Evolutionary conservation across 225 moss, liverwort and hornwort species (phyloP), one percentile per base, ranked within the genome.

Genomic region (Anthoceros angustus): DNA sequence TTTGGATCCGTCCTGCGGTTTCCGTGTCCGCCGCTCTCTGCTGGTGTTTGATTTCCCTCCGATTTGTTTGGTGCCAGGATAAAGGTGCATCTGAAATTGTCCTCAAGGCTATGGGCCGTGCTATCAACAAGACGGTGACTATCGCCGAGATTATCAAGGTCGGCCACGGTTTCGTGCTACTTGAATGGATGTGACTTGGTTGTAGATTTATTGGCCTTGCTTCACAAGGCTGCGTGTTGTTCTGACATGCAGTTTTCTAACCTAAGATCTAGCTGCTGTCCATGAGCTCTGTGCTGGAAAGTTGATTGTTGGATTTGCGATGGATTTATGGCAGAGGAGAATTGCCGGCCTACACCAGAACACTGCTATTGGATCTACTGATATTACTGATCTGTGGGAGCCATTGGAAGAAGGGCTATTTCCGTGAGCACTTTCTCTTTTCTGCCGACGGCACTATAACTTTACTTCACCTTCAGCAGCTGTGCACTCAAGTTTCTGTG

Each of bases 121-220:
- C 95, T 64, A 95, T 95, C 64, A 95, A 95, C 82, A 95, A 95
- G 88, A 91, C 95, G 68, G 91, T 91, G 67, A 95, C 91, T 42
- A 95, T 95, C 71, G 95, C 95, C 62, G 91, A 95, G 79, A 95
- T 95, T 71, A 95, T 95, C 25, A 95, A 95, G 86, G 95, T 95
- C 41, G 64, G 69, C 43, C 5, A 25, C 39, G 9, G 38, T 6
- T 3, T 25, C 21, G 11, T 43, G 32, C 20, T 45, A 23, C 10
- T 1, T 32, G 32, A 1, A 32, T 32, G 32, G 32, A 32, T 32
- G 1, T 32, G 32, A 4, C 4, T 32, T 32, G 32, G 32, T 32
- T 32, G 32, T 32, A 4, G 32, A 32, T 68, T 43, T 39, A 48
- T 42, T 15, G 25, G 20, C 11, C 26, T 39, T 64, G 64, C 12